phyloP scores from a whole-genome alignment of 129 eudicot genomes.

The carrot (Daucus carota) region DNA sequence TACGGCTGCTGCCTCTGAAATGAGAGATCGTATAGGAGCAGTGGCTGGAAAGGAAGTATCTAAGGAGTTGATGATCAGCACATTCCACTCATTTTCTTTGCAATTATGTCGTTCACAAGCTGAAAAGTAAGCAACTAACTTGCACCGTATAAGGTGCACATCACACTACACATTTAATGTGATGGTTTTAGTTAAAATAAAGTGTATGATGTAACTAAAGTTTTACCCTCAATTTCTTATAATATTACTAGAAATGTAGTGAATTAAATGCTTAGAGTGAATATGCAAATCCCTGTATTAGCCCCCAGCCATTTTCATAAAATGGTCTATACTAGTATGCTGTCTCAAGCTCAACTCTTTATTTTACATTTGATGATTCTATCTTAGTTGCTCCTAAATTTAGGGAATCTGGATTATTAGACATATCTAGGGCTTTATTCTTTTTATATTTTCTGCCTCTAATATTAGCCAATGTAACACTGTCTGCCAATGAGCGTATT shows the following conservation, averaged over 20 bases:
- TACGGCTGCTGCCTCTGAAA: constrained; percentile 97
- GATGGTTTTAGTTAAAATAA: neutral
- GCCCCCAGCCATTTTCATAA: neutral
- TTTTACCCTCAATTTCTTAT: neutral
- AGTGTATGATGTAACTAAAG: neutral
- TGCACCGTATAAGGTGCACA: neutral
- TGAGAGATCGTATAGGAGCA: constrained; percentile 85
- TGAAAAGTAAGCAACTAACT: constrained; percentile 53
- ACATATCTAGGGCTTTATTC: neutral
- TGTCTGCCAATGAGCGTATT: neutral
- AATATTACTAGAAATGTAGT: neutral
- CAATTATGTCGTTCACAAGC: constrained; percentile 96
- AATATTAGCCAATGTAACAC: neutral
- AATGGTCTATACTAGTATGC: neutral
- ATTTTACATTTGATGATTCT: neutral
- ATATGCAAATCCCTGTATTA: neutral
- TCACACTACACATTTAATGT: neutral
- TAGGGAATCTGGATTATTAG: neutral
- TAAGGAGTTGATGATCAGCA: constrained; percentile 84
- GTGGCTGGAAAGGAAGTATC: constrained; percentile 87
- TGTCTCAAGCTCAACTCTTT: neutral
- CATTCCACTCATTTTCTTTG: constrained; percentile 90
- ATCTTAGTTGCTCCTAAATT: neutral
- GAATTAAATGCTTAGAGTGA: neutral
- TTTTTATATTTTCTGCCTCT: neutral